Base-by-base conservation (phyloP, 31 red algal species). In the Endocladia muricata region DNA sequence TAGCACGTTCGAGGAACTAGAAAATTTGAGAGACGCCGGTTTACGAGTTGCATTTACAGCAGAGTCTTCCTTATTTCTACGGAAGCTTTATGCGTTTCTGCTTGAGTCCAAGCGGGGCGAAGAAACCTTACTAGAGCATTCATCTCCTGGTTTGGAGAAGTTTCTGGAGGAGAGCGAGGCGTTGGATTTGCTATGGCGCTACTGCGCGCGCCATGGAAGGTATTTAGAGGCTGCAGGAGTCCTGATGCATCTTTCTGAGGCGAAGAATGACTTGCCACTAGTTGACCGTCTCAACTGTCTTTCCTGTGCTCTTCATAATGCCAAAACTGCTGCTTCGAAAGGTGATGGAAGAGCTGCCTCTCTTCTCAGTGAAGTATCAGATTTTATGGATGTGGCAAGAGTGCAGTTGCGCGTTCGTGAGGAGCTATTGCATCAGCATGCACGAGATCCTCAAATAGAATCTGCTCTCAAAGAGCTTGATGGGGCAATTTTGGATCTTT, bases 301-400 rank as follows among this genome's bases (percentile, higher is more conserved):
- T 39, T 88, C 83, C 7, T 90, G 85, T 41, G 88, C 94, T 3
- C 73, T 96, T 23, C 94, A 91, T 36, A 87, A 86, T 37, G 94
- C 94, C 32, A 88, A 85, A 52, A 82, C 82, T 11, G 94, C 87
- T 39, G 39, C 67, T 1, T 79, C 67, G 1, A 83, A 85, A 39
- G 94, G 82, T n/a, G 94, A 96, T 72, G 74, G 47, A 21, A 47
- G 87, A 47, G 84, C 91, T 32, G 55, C 43, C 47, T 19, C 52
- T 2, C 28, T 96, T 29, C 61, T 85, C 0, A 76, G 73, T 9
- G 94, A 96, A 60, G 70, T 96, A 41, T 55, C 76, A 3, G 94
- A 96, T 37, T 83, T 61, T 71, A 41, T 96, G 68, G 94, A 96
- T 62, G 94, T 96, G 19, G 94, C 94, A 3, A 86, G 84, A 59